These are phyloP conservation scores for Arthroderma sp. DNA, from an alignment of 2,329 filamentous ascomycete species.

Conservation along the genomic window DNA sequence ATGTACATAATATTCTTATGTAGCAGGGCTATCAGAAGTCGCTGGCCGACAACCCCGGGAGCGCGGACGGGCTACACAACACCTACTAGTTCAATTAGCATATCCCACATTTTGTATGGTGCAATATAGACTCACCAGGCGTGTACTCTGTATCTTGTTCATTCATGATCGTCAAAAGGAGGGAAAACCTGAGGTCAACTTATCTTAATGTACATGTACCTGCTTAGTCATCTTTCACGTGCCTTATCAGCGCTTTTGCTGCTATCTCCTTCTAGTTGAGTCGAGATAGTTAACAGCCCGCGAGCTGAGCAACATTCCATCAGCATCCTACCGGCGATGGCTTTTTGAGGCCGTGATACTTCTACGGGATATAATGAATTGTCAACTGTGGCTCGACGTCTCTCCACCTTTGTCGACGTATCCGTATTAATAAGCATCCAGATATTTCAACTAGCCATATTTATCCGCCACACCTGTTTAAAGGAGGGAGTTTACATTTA, in stretches of 20 bases:
- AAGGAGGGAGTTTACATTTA: neutral
- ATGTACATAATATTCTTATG: neutral
- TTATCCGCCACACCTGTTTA: neutral
- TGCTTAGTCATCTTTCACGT: constrained; percentile 1
- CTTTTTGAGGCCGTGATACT: neutral
- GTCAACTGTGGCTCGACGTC: neutral
- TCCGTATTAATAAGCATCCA: constrained; percentile 5
- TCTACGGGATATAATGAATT: neutral
- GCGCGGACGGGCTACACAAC: neutral
- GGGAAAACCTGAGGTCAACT: too few species aligned
- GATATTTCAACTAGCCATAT: neutral
- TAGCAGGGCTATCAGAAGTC: neutral
- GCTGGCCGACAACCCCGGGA: neutral
- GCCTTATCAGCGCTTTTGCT: neutral
- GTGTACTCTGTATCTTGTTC: too few species aligned
- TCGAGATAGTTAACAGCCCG: neutral
- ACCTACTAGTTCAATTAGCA: too few species aligned
- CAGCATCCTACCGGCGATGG: neutral
- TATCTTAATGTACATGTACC: too few species aligned
- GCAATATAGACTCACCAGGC: too few species aligned
- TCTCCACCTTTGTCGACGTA: neutral
- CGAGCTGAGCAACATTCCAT: neutral
- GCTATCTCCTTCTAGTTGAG: neutral
- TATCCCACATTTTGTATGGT: too few species aligned
- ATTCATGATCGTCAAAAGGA: too few species aligned